phyloP scores from a whole-genome alignment of 768 basidiomycete genomes.

The Serendipita sp. region DNA sequence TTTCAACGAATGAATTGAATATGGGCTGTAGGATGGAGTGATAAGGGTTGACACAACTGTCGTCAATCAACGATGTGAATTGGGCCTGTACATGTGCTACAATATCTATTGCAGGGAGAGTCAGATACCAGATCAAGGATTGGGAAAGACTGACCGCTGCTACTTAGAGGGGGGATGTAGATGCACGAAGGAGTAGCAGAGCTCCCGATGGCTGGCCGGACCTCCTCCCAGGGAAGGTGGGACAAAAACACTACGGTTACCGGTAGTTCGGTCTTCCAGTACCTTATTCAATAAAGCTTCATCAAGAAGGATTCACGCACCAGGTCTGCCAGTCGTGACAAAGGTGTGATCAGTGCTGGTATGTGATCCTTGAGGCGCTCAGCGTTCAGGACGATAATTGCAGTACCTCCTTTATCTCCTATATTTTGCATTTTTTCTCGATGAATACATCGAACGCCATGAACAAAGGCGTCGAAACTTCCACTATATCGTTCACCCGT shows the following conservation, averaged over 20 bases:
- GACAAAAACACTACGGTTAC: constrained; percentile 49
- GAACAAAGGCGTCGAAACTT: constrained; percentile 50
- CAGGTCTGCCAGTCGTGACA: constrained; percentile 55
- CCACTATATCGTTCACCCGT: constrained; percentile 37
- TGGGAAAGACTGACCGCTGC: constrained; percentile 29
- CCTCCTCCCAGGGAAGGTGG: constrained; percentile 49
- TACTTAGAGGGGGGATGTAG: constrained; percentile 34
- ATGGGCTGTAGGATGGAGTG: constrained; percentile 30
- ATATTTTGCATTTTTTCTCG: constrained; percentile 12
- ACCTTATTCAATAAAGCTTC: neutral
- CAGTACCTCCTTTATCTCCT: constrained; percentile 25
- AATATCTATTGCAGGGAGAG: neutral
- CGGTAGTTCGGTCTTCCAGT: constrained; percentile 36
- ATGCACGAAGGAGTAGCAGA: constrained; percentile 58
- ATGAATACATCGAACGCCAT: constrained; percentile 35
- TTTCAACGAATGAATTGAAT: constrained; percentile 44
- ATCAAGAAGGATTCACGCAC: constrained; percentile 24
- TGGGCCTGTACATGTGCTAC: neutral
- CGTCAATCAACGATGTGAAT: neutral
- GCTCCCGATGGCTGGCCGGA: constrained; percentile 51
- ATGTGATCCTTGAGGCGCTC: constrained; percentile 46
- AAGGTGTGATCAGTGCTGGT: constrained; percentile 50
- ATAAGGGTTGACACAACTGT: constrained; percentile 31
- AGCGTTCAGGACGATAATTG: constrained; percentile 48
- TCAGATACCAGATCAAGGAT: constrained; percentile 2